Evolutionary conservation across 805 yeast species (phyloP).

Genomic region (Pichia phayaonensis): DNA sequence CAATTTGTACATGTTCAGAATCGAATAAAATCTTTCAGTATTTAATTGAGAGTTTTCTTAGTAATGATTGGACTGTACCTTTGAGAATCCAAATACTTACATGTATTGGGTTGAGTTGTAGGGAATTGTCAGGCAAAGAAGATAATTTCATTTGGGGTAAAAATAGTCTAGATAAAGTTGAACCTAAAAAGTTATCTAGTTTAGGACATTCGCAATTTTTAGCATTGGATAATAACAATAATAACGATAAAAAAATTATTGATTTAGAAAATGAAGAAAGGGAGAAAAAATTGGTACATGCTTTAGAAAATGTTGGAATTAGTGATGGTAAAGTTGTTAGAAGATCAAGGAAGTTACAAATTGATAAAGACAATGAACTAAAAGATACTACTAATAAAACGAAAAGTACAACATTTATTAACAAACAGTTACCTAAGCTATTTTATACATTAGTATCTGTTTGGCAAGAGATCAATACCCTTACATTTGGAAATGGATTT

Average conservation of each 20-base stretch:
- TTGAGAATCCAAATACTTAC: slow-evolving; percentile 66
- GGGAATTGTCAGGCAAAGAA: slow-evolving; percentile 55
- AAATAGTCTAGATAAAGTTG: slow-evolving; percentile 24
- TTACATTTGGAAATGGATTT: slow-evolving; percentile 31
- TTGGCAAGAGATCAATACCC: slow-evolving; percentile 35
- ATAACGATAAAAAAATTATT: slow-evolving; percentile 20
- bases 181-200: slow-evolving; percentile 36
- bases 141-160: slow-evolving; percentile 40
- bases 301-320: slow-evolving; percentile 21
- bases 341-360: slow-evolving; percentile 31
- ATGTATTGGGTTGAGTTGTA: slow-evolving; percentile 59
- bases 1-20: slow-evolving; percentile 46
- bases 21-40: slow-evolving; percentile 35
- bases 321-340: slow-evolving; percentile 35
- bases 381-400: slow-evolving; percentile 16
- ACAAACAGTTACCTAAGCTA: slow-evolving; percentile 32
- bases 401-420: slow-evolving; percentile 27
- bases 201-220: slow-evolving; percentile 38
- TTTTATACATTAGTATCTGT: slow-evolving; percentile 48
- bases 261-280: slow-evolving; percentile 34
- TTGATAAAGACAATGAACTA: slow-evolving; percentile 2
- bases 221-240: slow-evolving; percentile 15
- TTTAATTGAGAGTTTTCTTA: slow-evolving; percentile 41
- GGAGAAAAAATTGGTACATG: slow-evolving; percentile 26
- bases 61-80: slow-evolving; percentile 76